Conservation (phyloP, 257 asterid genomes). For the Solanum chilense region DNA sequence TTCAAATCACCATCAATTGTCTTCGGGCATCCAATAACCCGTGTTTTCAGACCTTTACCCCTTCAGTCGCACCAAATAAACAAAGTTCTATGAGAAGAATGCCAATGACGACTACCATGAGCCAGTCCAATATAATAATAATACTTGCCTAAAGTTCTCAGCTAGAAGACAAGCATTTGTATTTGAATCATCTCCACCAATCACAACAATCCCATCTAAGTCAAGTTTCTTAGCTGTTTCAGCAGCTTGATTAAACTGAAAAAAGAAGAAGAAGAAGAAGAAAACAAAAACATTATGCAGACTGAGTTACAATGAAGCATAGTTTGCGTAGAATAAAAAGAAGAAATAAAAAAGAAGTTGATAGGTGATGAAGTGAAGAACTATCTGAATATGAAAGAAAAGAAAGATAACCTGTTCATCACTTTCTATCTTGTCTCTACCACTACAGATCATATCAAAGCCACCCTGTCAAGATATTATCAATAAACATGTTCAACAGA, state of each 20-base stretch:
- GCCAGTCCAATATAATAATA: background rate
- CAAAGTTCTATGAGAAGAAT: background rate
- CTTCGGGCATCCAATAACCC: constrained; percentile 96
- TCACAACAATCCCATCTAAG: constrained; percentile 92
- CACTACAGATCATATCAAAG: constrained; percentile 94
- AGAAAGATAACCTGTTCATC: constrained; percentile 68
- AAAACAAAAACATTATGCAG: background rate
- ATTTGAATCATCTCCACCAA: constrained; percentile 99
- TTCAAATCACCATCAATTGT: constrained; percentile 98
- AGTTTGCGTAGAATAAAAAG: background rate
- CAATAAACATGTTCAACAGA: background rate
- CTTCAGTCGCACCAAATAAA: constrained; percentile 4
- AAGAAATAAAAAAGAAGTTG: background rate
- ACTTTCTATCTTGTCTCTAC: constrained; percentile 98
- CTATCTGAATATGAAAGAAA: background rate
- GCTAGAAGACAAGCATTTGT: constrained; percentile 99
- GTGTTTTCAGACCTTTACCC: constrained; percentile 74
- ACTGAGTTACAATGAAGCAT: background rate
- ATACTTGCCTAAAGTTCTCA: constrained; percentile 49
- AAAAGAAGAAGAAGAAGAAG: background rate
- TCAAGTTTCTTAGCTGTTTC: constrained; percentile 88
- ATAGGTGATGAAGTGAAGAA: background rate
- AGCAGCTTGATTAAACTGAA: constrained; percentile 93
- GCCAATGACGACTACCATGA: background rate
- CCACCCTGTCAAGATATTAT: constrained; percentile 57